These are phyloP conservation scores for Zygoascus bituminiphila DNA, from an alignment of 805 yeast genomes.

Conservation along the genomic window DNA sequence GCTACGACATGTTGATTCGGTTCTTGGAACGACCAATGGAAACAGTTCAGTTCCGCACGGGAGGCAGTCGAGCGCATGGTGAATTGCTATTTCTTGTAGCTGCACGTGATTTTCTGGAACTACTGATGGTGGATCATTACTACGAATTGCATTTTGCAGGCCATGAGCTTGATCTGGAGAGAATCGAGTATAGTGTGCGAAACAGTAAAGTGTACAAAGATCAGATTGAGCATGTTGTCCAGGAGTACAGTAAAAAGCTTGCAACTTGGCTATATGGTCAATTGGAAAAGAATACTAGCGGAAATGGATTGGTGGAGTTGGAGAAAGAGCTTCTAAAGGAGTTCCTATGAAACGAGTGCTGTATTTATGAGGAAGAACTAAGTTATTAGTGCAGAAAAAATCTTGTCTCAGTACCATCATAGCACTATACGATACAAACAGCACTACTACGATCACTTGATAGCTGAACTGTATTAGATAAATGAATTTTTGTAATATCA, in stretches of 20 bases:
- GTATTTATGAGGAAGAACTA: no score
- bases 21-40: conserved; percentile 18
- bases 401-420: no score
- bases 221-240: conserved; percentile 6
- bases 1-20: conserved; percentile 20
- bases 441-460: no score
- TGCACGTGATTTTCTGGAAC: conserved; percentile 16
- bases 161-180: conserved; percentile 16
- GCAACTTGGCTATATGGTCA: neutral
- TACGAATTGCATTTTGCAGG: conserved; percentile 18
- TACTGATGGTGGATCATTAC: conserved; percentile 11
- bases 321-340: neutral
- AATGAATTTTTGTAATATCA: no score
- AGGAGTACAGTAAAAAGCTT: neutral
- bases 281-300: neutral
- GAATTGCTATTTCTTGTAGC: conserved; percentile 22
- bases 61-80: conserved; percentile 16
- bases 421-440: no score
- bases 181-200: conserved; percentile 8
- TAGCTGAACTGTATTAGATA: no score
- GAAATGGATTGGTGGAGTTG: conserved; percentile 1
- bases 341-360: no score
- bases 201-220: neutral
- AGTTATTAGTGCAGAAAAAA: no score
- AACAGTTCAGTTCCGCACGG: conserved; percentile 7